Evolutionary conservation across 179 eudicot species (phyloP).

Genomic region (Heliamphora pulchella): DNA sequence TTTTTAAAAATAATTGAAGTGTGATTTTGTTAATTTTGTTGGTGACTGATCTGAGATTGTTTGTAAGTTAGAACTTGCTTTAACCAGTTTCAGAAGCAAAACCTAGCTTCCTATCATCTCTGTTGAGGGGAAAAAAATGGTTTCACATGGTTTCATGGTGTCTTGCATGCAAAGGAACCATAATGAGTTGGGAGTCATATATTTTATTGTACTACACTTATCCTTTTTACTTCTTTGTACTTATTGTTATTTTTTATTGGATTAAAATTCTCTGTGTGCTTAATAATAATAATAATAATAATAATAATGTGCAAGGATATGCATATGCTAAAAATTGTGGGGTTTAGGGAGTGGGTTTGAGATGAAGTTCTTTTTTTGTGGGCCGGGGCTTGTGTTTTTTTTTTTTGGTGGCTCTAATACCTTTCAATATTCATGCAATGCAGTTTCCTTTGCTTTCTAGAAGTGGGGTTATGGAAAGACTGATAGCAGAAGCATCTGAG

Average conservation of each 20-base stretch:
- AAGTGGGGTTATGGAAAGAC: constrained; percentile 73
- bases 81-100: background rate
- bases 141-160: background rate
- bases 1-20: too few species aligned
- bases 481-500: constrained; percentile 53
- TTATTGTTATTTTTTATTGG: too few species aligned
- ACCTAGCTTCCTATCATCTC: background rate
- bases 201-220: background rate
- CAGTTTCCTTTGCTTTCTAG: constrained; percentile 93
- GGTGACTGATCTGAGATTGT: background rate
- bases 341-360: background rate
- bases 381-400: background rate
- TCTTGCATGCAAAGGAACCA: background rate
- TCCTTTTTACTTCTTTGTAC: background rate
- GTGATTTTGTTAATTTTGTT: too few species aligned
- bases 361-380: background rate
- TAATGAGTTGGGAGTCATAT: background rate
- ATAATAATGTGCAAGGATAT: too few species aligned
- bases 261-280: too few species aligned
- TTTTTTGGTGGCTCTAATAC: background rate
- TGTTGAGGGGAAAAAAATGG: background rate
- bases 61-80: background rate
- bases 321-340: background rate
- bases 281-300: too few species aligned
- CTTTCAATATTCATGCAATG: background rate